Base-by-base conservation (phyloP, 257 asterid genomes). In the Henckelia pumila region DNA sequence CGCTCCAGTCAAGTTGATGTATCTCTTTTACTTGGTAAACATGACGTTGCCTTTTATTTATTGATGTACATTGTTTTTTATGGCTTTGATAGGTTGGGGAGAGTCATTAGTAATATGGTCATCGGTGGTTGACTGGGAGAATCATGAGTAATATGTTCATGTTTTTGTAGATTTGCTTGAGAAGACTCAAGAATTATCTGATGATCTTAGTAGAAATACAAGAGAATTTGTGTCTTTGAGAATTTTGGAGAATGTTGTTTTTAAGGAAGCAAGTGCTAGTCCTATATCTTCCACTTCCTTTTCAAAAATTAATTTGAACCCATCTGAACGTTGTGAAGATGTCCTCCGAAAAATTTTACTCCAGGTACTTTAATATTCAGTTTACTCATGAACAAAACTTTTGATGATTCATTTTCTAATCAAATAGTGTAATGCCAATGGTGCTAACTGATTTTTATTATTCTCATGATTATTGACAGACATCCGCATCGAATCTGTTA, bases 161-260 rank as follows among this genome's bases (percentile, higher is more conserved):
- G 68, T 67, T 69, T 35, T 59, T 61, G 23, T 76, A 88, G 95
- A 77, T 65, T 68, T 86, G 78, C 75, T 82, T 71, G 76, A 77
- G 82, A 76, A 56, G 63, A 73, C 76, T 13, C 86, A 87, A 16
- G 79, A 80, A 47, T 26, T 71, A 67, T 69, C 82, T 21, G 80
- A 71, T 68, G 85, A 82, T 67, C 22, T 77, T 35, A 84, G 80
- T 47, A 81, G 57, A 65, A 76, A 78, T 76, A 87, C 85, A 17
- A 82, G 86, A 55, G 93, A 86, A 75, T 7, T 76, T 60, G 69
- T 83, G 56, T 80, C 82, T 37, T 71, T 86, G 72, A 80, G 83
- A 76, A 68, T 88, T 65, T 67, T 88, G 56, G 88, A 85, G 87
- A 64, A 63, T 64, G 67, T 84, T 17, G 69, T 59, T 53, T 37